A percentile compares a stretch with the other conserved stretches of the same genome.
Evolutionary conservation across 495 filamentous ascomycete genomes (phyloP).

Genomic region (Aspergillus nanangensis): DNA sequence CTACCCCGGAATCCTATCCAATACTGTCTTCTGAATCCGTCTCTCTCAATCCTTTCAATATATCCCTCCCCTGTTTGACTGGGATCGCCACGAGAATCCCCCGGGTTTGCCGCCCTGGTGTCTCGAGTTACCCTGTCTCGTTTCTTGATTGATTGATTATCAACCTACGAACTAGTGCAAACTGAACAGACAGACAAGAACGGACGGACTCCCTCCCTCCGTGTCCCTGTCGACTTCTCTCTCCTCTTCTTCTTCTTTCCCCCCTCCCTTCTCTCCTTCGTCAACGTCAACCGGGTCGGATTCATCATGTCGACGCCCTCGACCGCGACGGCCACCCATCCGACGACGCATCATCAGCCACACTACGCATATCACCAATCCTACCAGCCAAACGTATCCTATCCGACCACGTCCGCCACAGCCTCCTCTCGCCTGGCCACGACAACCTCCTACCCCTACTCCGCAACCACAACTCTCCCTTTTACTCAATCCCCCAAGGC

Average conservation of each 20-base stretch:
- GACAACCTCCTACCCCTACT: constrained; percentile 44
- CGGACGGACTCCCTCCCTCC: constrained; percentile 7
- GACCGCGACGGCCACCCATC: constrained; percentile 71
- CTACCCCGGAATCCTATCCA: background rate
- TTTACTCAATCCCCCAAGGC: constrained; percentile 33
- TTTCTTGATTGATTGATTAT: constrained; percentile 9
- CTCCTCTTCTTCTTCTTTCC: constrained; percentile 67
- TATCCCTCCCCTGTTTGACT: background rate
- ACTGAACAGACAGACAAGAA: constrained; percentile 5
- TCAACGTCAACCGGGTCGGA: constrained; percentile 22
- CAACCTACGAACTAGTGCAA: constrained; percentile 11
- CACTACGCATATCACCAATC: constrained; percentile 63
- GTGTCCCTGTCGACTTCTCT: constrained; percentile 33
- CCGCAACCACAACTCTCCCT: constrained; percentile 37
- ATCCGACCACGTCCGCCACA: constrained; percentile 49
- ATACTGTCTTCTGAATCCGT: background rate
- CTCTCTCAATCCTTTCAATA: background rate
- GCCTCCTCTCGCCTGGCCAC: constrained; percentile 47
- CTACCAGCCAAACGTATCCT: constrained; percentile 51
- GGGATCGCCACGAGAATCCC: constrained; percentile 13
- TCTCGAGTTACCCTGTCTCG: constrained; percentile 13
- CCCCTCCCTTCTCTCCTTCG: constrained; percentile 39
- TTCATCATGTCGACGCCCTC: constrained; percentile 80
- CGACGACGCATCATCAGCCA: constrained; percentile 61
- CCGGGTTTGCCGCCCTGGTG: constrained; percentile 17